Percentiles rank a stretch among this genome's conserved stretches.
These are phyloP conservation scores for Kazachstania africana DNA, from an alignment of 805 yeast species.

Conservation along the genomic window DNA sequence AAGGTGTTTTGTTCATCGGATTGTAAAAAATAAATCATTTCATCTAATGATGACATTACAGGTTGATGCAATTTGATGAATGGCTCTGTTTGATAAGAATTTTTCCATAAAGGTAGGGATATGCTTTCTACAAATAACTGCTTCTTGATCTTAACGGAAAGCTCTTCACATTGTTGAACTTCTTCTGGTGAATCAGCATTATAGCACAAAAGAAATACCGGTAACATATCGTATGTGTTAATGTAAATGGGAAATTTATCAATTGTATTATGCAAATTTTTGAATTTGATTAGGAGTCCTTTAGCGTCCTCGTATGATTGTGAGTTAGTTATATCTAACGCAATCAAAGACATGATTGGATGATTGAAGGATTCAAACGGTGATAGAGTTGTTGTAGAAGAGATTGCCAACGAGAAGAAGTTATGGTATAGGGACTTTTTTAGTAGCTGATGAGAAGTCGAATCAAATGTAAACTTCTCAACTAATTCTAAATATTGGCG, in stretches of 20 bases:
- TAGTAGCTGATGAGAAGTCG: slow-evolving; percentile 22
- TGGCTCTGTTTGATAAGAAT: slow-evolving; percentile 2
- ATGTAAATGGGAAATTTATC: slow-evolving; percentile 45
- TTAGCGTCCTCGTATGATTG: slow-evolving; percentile 41
- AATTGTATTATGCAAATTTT: slow-evolving; percentile 27
- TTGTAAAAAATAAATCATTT: slow-evolving; percentile 12
- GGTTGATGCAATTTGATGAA: slow-evolving; percentile 21
- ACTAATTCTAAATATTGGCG: slow-evolving; percentile 23
- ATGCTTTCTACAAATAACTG: slow-evolving; percentile 29
- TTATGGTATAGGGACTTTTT: slow-evolving; percentile 43
- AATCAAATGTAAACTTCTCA: slow-evolving; percentile 16
- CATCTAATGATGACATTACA: slow-evolving; percentile 20
- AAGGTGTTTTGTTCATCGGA: slow-evolving; percentile 5
- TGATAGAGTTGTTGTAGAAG: slow-evolving; percentile 48
- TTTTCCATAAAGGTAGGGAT: slow-evolving; percentile 20
- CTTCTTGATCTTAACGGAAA: slow-evolving; percentile 32
- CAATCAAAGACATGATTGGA: slow-evolving; percentile 67
- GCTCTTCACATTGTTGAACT: slow-evolving; percentile 30
- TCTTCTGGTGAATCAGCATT: slow-evolving; percentile 35
- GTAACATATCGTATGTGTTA: slow-evolving; percentile 49
- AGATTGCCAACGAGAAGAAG: slow-evolving; percentile 41
- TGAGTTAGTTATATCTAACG: slow-evolving; percentile 33
- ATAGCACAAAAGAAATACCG: slow-evolving; percentile 40
- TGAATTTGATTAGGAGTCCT: slow-evolving; percentile 42
- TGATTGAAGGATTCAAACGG: slow-evolving; percentile 82